A percentile compares a stretch with the other conserved stretches of the same genome.
These are phyloP conservation scores for Alternaria novae-zelandiae DNA, from an alignment of 2,329 filamentous ascomycete species.

Conservation along the genomic window DNA sequence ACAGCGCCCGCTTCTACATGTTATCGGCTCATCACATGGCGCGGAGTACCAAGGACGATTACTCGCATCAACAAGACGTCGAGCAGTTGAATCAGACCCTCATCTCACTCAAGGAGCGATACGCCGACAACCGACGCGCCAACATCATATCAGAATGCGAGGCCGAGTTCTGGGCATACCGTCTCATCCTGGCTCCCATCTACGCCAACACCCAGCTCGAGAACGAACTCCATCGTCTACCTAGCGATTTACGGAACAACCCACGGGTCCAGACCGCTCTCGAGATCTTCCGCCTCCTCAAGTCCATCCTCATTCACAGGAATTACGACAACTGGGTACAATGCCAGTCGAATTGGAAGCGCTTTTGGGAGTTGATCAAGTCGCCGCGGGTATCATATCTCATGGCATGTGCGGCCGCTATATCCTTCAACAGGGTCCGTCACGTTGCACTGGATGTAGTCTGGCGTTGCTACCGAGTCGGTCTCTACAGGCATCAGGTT, in stretches of 20 bases:
- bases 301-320: slow-evolving; percentile 58
- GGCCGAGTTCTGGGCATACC: slow-evolving; percentile 69
- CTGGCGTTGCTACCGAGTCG: slow-evolving; percentile 61
- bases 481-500: slow-evolving; percentile 52
- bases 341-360: slow-evolving; percentile 64
- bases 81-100: slow-evolving; percentile 70
- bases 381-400: slow-evolving; percentile 65
- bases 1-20: slow-evolving; percentile 69
- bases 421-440: slow-evolving; percentile 66
- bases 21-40: slow-evolving; percentile 65
- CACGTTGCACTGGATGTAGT: slow-evolving; percentile 62
- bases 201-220: slow-evolving; percentile 58
- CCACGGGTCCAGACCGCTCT: slow-evolving; percentile 62
- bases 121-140: slow-evolving; percentile 49
- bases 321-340: slow-evolving; percentile 59
- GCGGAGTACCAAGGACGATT: slow-evolving; percentile 51
- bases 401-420: slow-evolving; percentile 69
- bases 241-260: slow-evolving; percentile 57
- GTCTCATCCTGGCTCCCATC: slow-evolving; percentile 57
- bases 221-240: slow-evolving; percentile 64
- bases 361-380: slow-evolving; percentile 64
- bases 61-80: slow-evolving; percentile 63
- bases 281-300: slow-evolving; percentile 62
- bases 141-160: slow-evolving; percentile 62
- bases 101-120: slow-evolving; percentile 63